Evolutionary conservation across 768 basidiomycete species (phyloP).

Genomic region (Steccherinum ochraceum): DNA sequence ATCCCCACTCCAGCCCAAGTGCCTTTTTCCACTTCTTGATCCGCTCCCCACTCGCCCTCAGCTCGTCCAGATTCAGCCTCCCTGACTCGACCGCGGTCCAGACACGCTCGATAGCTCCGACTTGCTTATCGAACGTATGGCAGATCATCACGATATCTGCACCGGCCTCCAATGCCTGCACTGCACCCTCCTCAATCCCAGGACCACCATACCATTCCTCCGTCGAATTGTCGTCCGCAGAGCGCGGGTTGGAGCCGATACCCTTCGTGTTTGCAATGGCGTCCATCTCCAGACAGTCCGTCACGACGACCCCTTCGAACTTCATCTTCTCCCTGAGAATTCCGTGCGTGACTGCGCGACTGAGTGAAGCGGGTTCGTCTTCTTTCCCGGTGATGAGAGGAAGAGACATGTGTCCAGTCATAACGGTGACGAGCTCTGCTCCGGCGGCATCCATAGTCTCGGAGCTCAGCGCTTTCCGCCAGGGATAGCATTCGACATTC

Average conservation of each 20-base stretch:
- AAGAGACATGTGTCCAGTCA: constrained; percentile 73
- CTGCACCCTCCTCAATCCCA: constrained; percentile 39
- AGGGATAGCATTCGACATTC: not conserved
- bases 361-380: constrained; percentile 55
- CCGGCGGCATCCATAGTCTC: constrained; percentile 23
- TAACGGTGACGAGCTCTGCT: constrained; percentile 53
- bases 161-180: constrained; percentile 52
- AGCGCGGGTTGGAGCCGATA: not conserved
- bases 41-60: constrained; percentile 38
- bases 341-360: constrained; percentile 41
- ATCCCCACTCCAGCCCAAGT: constrained; percentile 44
- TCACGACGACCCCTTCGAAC: constrained; percentile 58
- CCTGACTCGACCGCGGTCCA: constrained; percentile 46
- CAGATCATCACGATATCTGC: constrained; percentile 75
- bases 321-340: constrained; percentile 45
- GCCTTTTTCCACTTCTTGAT: constrained; percentile 43
- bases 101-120: constrained; percentile 43
- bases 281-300: constrained; percentile 76
- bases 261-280: constrained; percentile 37
- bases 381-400: constrained; percentile 44
- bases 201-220: constrained; percentile 34
- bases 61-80: constrained; percentile 29
- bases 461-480: not conserved
- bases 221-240: not conserved
- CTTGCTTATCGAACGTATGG: constrained; percentile 50